Evolutionary conservation across 2,329 filamentous ascomycete genomes (phyloP).

Genomic region (Huntiella decipiens): DNA sequence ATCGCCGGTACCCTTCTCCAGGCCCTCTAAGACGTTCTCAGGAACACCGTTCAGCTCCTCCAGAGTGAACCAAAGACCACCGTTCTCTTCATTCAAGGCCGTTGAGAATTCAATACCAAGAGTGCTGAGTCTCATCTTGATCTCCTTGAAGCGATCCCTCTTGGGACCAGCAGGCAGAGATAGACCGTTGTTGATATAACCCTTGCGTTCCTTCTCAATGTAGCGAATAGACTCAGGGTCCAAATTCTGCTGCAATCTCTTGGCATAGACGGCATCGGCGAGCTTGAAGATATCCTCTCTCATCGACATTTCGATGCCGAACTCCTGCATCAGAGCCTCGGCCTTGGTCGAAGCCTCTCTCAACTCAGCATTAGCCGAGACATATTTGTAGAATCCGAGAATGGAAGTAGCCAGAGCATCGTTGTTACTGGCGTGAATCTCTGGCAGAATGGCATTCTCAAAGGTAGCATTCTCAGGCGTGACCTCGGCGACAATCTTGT

Average conservation of each 20-base stretch:
- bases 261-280: slow-evolving; percentile 38
- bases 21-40: slow-evolving; percentile 42
- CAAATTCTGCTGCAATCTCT: slow-evolving; percentile 30
- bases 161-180: slow-evolving; percentile 49
- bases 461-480: slow-evolving; percentile 33
- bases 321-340: slow-evolving; percentile 58
- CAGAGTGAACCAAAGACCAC: slow-evolving; percentile 59
- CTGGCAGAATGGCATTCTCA: slow-evolving; percentile 39
- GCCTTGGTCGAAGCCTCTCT: slow-evolving; percentile 61
- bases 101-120: slow-evolving; percentile 60
- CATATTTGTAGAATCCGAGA: slow-evolving; percentile 63
- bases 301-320: slow-evolving; percentile 61
- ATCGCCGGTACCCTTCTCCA: slow-evolving; percentile 54
- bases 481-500: slow-evolving; percentile 47
- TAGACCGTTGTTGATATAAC: slow-evolving; percentile 58
- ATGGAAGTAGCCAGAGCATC: slow-evolving; percentile 42
- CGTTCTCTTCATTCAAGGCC: slow-evolving; percentile 66
- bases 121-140: slow-evolving; percentile 61
- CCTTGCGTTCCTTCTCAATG: slow-evolving; percentile 59
- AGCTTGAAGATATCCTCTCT: slow-evolving; percentile 60
- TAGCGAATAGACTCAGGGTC: slow-evolving; percentile 53
- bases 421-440: slow-evolving; percentile 54
- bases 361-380: slow-evolving; percentile 47
- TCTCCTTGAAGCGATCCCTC: slow-evolving; percentile 67
- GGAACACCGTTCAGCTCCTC: slow-evolving; percentile 61